Base-by-base conservation (phyloP, 768 basidiomycete species). In the Boletus subcaerulescens region DNA sequence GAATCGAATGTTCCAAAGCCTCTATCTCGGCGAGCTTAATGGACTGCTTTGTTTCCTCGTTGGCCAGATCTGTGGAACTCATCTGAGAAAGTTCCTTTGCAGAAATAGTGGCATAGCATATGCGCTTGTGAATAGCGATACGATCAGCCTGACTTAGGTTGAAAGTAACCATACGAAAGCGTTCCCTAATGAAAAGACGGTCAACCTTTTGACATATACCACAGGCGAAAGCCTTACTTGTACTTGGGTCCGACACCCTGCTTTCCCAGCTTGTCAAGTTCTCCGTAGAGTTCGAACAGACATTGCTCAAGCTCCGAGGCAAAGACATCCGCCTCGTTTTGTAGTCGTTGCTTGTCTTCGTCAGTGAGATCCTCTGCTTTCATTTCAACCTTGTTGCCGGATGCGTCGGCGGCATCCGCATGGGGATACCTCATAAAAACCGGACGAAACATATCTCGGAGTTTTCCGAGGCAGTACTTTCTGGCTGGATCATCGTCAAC, bases 161-260 rank as follows among this genome's bases (percentile, higher is more conserved):
- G 74, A 92, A 96, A 55, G 83, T 84, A 48, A 94, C 79, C 80
- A 87, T 94, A 55, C 93, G 85, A 75, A 93, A 95, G 64, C 91
- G 91, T 73, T 92, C 89, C 77, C 91, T 93, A 56, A 31, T 55
- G 38, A 44, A 62, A 33, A 15, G 43, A 56, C 20, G 52, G 20
- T 65, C 53, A 55, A 22, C 49, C 2, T 36, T 36, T 36, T 48
- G 26, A 41, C 32, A 38, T 44, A 31, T 41, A 35, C 46, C 22
- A 8, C 50, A 53, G 31, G 40, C 45, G 31, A 32, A 72, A 52
- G 24, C 70, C 82, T 47, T 65, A 91, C 91, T 93, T 93, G 75
- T 93, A 93, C 65, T 90, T 93, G 43, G 77, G 73, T 29, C 82
- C 86, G 36, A 87, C 88, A 52, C 77, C 71, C n/a, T 73, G 76